Evolutionary conservation across 129 eudicot genomes (phyloP).

Genomic region (Flaveria brownii): DNA sequence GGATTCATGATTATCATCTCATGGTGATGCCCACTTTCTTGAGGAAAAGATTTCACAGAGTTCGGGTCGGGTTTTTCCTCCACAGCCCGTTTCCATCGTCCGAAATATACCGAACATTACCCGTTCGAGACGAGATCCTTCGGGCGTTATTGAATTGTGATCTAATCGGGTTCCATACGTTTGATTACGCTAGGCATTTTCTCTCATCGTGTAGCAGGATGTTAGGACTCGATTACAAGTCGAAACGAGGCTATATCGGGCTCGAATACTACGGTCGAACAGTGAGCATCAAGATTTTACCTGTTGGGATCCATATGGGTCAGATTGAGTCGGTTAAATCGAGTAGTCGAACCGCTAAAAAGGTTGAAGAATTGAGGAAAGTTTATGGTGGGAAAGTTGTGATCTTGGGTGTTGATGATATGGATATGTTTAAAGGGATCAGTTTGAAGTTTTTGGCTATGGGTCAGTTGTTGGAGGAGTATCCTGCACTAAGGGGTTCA

Average conservation of each 20-base stretch:
- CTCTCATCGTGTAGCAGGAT: slow-evolving; percentile 84
- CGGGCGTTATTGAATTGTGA: slow-evolving; percentile 80
- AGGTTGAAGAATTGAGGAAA: slow-evolving; percentile 52
- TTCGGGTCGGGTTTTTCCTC: slow-evolving; percentile 79
- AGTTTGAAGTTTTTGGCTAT: slow-evolving; percentile 82
- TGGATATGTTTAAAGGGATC: slow-evolving; percentile 92
- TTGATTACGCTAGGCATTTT: slow-evolving; percentile 96
- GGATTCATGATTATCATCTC: slow-evolving; percentile 93
- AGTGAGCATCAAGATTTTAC: slow-evolving; percentile 74
- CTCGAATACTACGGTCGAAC: slow-evolving; percentile 88
- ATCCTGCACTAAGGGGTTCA: slow-evolving; percentile 52
- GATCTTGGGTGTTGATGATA: slow-evolving; percentile 91
- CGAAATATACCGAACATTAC: slow-evolving; percentile 74
- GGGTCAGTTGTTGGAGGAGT: slow-evolving; percentile 64
- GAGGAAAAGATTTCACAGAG: slow-evolving; percentile 60
- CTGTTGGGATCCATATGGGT: slow-evolving; percentile 88
- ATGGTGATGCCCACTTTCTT: slow-evolving; percentile 82
- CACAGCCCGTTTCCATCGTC: slow-evolving; percentile 86
- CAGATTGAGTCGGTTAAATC: slow-evolving; percentile 67
- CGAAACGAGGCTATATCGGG: slow-evolving; percentile 87
- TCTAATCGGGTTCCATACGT: slow-evolving; percentile 88
- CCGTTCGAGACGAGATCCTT: slow-evolving; percentile 79
- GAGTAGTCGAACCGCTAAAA: slow-evolving; percentile 40
- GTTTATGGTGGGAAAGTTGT: slow-evolving; percentile 59
- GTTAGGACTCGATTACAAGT: slow-evolving; percentile 85